phyloP scores from a whole-genome alignment of 208 protist species.

The Crithidia mellificae region DNA sequence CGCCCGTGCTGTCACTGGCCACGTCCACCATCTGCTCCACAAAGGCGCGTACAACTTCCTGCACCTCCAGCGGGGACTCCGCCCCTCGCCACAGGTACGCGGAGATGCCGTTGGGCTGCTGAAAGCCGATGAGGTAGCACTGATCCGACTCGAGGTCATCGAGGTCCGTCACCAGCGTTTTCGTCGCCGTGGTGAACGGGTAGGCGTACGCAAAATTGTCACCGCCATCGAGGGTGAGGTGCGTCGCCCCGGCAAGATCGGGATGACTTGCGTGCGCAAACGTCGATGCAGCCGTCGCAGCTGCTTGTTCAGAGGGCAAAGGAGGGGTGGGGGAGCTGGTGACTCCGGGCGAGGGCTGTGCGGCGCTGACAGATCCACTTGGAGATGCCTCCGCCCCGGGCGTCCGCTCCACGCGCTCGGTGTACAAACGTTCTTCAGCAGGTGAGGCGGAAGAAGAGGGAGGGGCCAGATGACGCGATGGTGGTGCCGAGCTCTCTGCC shows the following conservation, averaged over 20 bases:
- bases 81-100: slow-evolving; percentile 64
- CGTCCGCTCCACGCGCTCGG: no score
- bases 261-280: no score
- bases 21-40: slow-evolving; percentile 5
- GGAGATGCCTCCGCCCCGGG: no score
- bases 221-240: background rate
- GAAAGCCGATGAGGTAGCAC: slow-evolving; percentile 63
- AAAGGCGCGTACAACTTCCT: slow-evolving; percentile 32
- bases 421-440: no score
- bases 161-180: slow-evolving; percentile 40
- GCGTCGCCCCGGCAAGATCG: background rate
- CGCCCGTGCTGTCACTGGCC: background rate
- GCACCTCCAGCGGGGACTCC: slow-evolving; percentile 29
- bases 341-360: no score
- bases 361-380: no score
- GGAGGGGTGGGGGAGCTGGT: no score
- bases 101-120: slow-evolving; percentile 23
- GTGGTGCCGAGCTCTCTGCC: no score
- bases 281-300: no score
- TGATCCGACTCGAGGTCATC: slow-evolving; percentile 52
- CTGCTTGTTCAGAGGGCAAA: no score
- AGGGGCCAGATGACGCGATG: no score
- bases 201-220: slow-evolving; percentile 43
- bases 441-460: no score
- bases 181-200: slow-evolving; percentile 41